Evolutionary conservation across 2,329 filamentous ascomycete genomes (phyloP).

Genomic region (Apiospora phragmitis): DNA sequence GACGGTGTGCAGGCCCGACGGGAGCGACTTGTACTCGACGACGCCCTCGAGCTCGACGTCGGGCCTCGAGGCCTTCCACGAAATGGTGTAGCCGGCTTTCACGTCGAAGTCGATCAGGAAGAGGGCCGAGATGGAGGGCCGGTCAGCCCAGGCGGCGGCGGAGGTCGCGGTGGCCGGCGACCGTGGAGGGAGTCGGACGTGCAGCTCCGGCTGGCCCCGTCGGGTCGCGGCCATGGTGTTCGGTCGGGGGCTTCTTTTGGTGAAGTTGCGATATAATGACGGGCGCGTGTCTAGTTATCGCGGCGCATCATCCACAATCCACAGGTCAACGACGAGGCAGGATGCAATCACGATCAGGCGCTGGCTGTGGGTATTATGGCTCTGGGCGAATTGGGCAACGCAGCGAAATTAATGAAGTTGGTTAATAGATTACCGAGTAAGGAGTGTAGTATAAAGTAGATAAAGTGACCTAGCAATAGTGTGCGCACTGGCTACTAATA

Average conservation of each 20-base stretch:
- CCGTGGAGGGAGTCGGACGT: constrained; percentile 29
- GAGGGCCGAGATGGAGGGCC: constrained; percentile 70
- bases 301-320: constrained; percentile 14
- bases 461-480: neutral
- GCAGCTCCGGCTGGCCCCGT: constrained; percentile 34
- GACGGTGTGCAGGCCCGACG: constrained; percentile 89
- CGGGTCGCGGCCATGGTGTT: constrained; percentile 33
- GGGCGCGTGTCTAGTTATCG: constrained; percentile 11
- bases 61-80: constrained; percentile 76
- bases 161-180: constrained; percentile 23
- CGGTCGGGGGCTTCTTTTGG: constrained; percentile 8
- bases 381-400: neutral
- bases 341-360: neutral
- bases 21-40: constrained; percentile 95
- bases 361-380: neutral
- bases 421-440: neutral
- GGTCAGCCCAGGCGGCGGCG: constrained; percentile 40
- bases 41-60: constrained; percentile 78
- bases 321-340: neutral
- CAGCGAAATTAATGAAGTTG: neutral
- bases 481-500: too few relatives aligned
- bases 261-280: neutral
- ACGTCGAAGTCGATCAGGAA: constrained; percentile 93
- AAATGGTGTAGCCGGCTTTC: constrained; percentile 87
- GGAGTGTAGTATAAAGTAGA: neutral